Base-by-base conservation (phyloP, 2,329 filamentous ascomycete species). In the Trichophaea hybrida region DNA sequence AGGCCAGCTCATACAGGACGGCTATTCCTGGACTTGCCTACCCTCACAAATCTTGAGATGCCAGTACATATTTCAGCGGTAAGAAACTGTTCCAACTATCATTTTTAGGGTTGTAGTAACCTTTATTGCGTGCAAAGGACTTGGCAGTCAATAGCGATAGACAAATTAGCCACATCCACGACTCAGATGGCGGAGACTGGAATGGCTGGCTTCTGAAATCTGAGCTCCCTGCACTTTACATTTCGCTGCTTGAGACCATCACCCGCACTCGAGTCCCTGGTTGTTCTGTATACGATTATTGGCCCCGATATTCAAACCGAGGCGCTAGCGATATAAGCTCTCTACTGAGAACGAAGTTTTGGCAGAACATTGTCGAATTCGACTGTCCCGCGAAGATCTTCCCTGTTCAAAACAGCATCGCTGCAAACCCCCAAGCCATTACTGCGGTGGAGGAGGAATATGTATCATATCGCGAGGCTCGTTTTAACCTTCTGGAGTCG, bases 41-140 rank as follows among this genome's bases (percentile, higher is more conserved):
- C 32, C 51, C 56, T 13, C 17, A 44, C 46, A 32, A 32, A 7
- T 12, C 4, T 40, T 62, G 52, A 60, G 12, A 37, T 65, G 38
- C 64, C 64, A 13, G 58, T 59, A 31, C 49, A 60, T 59, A 55
- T 65, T 15, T 56, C 63, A 33, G 62, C 64, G 10, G 64, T 65
- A 58, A 59, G 64, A 40, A 53, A 53, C n/a, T n/a, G n/a, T n/a
- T n/a, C n/a, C n/a, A n/a, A n/a, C n/a, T n/a, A n/a, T n/a, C n/a
- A n/a, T n/a, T n/a, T n/a, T n/a, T n/a, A n/a, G n/a, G n/a, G n/a
- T n/a, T n/a, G n/a, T n/a, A n/a, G n/a, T n/a, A n/a, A n/a, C n/a
- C n/a, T n/a, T n/a, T n/a, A n/a, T n/a, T n/a, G n/a, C n/a, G n/a
- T n/a, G n/a, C n/a, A n/a, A n/a, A n/a, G n/a, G n/a, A n/a, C n/a